A percentile compares a stretch with the other conserved stretches of the same genome.
These are phyloP conservation scores for Exophiala dermatitidis DNA, from an alignment of 2,329 filamentous ascomycete species.

Conservation along the genomic window DNA sequence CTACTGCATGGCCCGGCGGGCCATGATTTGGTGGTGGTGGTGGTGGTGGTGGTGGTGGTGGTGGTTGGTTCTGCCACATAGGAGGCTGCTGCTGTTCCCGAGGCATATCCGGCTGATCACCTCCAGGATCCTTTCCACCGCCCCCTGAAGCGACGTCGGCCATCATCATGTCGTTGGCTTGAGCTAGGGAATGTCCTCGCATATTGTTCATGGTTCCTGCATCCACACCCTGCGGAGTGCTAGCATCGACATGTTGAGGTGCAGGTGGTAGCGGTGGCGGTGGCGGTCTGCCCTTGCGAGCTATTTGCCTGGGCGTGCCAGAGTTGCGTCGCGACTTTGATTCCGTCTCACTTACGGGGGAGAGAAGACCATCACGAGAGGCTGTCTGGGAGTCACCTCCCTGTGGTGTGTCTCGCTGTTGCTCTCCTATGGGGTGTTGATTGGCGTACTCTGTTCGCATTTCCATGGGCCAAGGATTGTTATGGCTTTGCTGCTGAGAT, in stretches of 20 bases:
- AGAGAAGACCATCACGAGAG: constrained; percentile 4
- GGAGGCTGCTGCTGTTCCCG: background rate
- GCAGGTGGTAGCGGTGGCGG: background rate
- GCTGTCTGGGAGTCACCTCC: background rate
- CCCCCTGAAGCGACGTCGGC: background rate
- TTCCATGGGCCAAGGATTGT: constrained; percentile 3
- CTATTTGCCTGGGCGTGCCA: constrained; percentile 7
- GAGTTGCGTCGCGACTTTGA: constrained; percentile 8
- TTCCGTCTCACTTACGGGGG: constrained; percentile 6
- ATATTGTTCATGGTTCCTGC: background rate
- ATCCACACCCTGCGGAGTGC: background rate
- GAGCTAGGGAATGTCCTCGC: background rate
- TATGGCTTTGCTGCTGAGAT: background rate
- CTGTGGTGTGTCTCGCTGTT: background rate
- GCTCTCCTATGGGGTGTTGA: background rate
- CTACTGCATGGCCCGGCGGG: background rate
- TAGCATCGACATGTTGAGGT: background rate
- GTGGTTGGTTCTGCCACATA: background rate
- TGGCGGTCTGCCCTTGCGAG: background rate
- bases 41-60: too few relatives aligned
- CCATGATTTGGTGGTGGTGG: background rate
- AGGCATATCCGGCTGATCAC: background rate
- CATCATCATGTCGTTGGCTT: background rate
- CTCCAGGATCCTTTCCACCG: background rate
- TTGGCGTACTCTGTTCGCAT: constrained; percentile 1